Base-by-base conservation (phyloP, 2,329 filamentous ascomycete species). In the Davidsoniella eucalypti region DNA sequence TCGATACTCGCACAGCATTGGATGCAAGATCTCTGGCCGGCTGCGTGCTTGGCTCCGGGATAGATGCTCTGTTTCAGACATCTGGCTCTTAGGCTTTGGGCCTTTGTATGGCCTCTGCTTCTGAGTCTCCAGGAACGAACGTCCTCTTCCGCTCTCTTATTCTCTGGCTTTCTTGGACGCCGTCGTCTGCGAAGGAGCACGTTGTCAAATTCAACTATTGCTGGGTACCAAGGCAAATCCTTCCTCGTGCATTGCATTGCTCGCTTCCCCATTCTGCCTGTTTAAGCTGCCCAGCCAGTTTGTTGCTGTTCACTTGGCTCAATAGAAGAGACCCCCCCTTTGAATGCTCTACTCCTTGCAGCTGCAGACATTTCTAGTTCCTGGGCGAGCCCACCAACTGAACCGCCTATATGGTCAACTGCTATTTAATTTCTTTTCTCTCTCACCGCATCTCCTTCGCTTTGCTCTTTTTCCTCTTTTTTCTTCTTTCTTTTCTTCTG, bases 361-460 rank as follows among this genome's bases (percentile, higher is more conserved):
- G 29, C 29, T 33, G 29, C 29, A 33, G 29, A 33, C 29, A 9
- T 33, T 12, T 33, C 29, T 33, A 33, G 29, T 33, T 33, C 8
- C 29, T 33, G 29, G 29, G 29, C 29, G 9, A 33, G 29, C 12
- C 29, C 29, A 33, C 29, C 12, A 33, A 33, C 16, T 49, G n/a
- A 44, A 44, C 21, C 18, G 23, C 33, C 47, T 45, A 45, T 45
- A 45, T 2, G 16, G 16, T 26, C 23, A 16, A n/a, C 18, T 16
- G n/a, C 40, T 17, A 38, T 46, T 47, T 33, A 7, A 18, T 29
- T 17, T 16, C 38, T 41, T 37, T 49, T 43, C 44, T 43, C 45
- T 47, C 50, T 50, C 48, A 50, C 47, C 50, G 44, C 50, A 47
- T 47, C 50, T 47, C 43, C 23, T 26, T 49, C 40, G 14, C 23